These are phyloP conservation scores for Pichia exigua DNA, from an alignment of 805 yeast species.

Conservation along the genomic window DNA sequence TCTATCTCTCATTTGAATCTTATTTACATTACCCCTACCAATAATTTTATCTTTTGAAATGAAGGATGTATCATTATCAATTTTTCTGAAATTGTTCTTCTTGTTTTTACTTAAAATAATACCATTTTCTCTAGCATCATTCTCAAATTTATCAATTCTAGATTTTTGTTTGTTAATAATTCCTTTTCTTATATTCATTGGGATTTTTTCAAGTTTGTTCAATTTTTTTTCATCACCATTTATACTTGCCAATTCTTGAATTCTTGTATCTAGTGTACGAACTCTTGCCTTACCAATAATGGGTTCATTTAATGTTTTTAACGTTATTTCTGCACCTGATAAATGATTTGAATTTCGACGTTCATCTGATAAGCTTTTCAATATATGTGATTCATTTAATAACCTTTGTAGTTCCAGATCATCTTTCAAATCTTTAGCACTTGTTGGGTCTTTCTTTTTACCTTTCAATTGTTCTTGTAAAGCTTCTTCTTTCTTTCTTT, in stretches of 20 bases:
- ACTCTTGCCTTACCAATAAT: conserved; percentile 65
- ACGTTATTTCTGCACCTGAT: conserved; percentile 63
- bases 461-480: conserved; percentile 21
- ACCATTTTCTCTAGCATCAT: conserved; percentile 84
- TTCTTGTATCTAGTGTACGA: conserved; percentile 52
- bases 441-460: conserved; percentile 12
- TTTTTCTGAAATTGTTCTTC: conserved; percentile 57
- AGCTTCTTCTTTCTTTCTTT: conserved; percentile 30
- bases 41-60: conserved; percentile 44
- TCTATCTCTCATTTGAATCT: conserved; percentile 46
- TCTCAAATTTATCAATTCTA: conserved; percentile 51
- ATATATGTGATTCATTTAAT: conserved; percentile 62
- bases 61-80: conserved; percentile 43
- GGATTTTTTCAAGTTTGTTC: conserved; percentile 63
- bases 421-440: conserved; percentile 36
- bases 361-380: conserved; percentile 26
- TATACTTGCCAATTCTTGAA: conserved; percentile 39
- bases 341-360: conserved; percentile 26
- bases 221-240: conserved; percentile 32
- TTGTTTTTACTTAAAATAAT: conserved; percentile 67
- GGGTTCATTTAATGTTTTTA: conserved; percentile 54
- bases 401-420: conserved; percentile 66
- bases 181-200: conserved; percentile 83
- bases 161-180: conserved; percentile 53
- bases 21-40: conserved; percentile 37